Evolutionary conservation across 345 rosid species (phyloP).

Genomic region (Citropsis articulata): DNA sequence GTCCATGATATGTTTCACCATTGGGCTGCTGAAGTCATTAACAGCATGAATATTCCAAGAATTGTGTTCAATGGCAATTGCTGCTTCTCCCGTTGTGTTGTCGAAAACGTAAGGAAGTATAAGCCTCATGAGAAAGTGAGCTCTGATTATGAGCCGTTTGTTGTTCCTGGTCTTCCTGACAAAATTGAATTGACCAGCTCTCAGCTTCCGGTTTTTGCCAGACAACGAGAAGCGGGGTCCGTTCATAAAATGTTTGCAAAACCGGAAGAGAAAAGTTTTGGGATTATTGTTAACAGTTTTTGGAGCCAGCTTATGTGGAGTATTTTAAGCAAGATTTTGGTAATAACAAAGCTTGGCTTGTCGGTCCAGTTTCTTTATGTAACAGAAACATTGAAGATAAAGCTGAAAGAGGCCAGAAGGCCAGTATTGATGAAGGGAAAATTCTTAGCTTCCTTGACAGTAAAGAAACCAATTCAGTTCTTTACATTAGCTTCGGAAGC

Average conservation of each 20-base stretch:
- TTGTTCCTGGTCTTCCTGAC: slow-evolving; percentile 45
- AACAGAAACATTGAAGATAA: slow-evolving; percentile 34
- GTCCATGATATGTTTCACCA: slow-evolving; percentile 41
- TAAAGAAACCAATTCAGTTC: slow-evolving; percentile 43
- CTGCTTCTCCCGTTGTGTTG: slow-evolving; percentile 37
- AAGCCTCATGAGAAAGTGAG: slow-evolving; percentile 30
- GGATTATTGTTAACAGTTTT: slow-evolving; percentile 41
- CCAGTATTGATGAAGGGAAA: slow-evolving; percentile 24
- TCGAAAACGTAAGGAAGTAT: slow-evolving; percentile 17
- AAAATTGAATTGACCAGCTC: slow-evolving; percentile 41
- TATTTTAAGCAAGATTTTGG: slow-evolving; percentile 28
- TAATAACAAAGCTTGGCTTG: slow-evolving; percentile 38
- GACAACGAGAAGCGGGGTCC: not conserved
- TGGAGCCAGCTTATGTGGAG: slow-evolving; percentile 47
- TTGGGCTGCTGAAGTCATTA: slow-evolving; percentile 30
- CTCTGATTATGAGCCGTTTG: slow-evolving; percentile 44
- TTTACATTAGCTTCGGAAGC: slow-evolving; percentile 53
- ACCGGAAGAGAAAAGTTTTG: slow-evolving; percentile 23
- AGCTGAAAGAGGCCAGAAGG: slow-evolving; percentile 37
- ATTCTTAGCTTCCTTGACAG: slow-evolving; percentile 42
- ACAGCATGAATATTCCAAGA: slow-evolving; percentile 31
- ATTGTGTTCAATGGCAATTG: slow-evolving; percentile 39
- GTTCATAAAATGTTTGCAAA: not conserved
- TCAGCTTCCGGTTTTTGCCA: slow-evolving; percentile 27
- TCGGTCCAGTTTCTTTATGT: slow-evolving; percentile 49